These are phyloP conservation scores for Aulographum hederae DNA, from an alignment of 2,329 filamentous ascomycete genomes.

Conservation along the genomic window DNA sequence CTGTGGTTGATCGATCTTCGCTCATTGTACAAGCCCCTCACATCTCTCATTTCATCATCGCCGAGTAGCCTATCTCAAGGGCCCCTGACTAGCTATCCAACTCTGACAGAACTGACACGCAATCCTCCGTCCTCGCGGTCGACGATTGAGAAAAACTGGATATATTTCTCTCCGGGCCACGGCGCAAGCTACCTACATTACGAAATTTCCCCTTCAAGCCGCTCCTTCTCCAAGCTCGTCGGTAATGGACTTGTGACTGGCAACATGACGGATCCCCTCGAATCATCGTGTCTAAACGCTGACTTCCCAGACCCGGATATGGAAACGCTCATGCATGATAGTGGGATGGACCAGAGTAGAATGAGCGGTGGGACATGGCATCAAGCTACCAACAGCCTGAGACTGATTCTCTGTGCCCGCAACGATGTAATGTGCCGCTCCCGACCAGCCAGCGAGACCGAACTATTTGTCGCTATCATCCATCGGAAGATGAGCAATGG, in stretches of 20 bases:
- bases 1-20: conserved; percentile 16
- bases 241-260: not conserved
- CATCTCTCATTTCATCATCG: conserved; percentile 7
- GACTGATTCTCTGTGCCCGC: not conserved
- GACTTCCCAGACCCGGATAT: too few species aligned
- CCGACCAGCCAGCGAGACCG: not conserved
- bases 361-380: not conserved
- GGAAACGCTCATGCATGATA: not conserved
- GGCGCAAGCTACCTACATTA: conserved; percentile 19
- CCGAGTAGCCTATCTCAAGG: conserved; percentile 5
- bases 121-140: conserved; percentile 15
- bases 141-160: conserved; percentile 23
- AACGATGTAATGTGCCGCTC: not conserved
- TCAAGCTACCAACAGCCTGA: not conserved
- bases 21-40: conserved; percentile 8
- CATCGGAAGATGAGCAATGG: conserved; percentile 19
- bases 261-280: not conserved
- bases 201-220: conserved; percentile 12
- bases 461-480: conserved; percentile 5
- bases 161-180: conserved; percentile 14
- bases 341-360: not conserved
- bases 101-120: conserved; percentile 19
- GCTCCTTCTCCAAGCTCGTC: conserved; percentile 13
- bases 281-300: too few species aligned
- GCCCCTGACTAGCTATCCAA: conserved; percentile 11